Conservation (phyloP, 2,329 filamentous ascomycete genomes). For the Calonectria montana region DNA sequence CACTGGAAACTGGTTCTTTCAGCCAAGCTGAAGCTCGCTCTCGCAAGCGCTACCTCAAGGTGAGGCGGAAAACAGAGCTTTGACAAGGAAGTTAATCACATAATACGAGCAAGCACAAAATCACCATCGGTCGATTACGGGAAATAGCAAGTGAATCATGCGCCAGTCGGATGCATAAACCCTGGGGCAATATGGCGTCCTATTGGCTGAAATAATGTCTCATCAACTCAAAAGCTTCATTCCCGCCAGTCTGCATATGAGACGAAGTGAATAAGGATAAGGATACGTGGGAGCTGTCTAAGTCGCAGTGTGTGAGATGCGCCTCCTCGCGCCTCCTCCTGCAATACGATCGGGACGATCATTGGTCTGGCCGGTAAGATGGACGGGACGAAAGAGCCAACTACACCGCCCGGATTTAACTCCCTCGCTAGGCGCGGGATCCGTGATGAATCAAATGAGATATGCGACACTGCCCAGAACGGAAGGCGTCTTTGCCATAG, state of each 20-base stretch:
- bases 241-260: not conserved
- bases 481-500: constrained; percentile 12
- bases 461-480: constrained; percentile 10
- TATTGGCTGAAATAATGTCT: not conserved
- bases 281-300: not conserved
- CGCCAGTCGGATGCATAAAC: not conserved
- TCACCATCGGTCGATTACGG: not conserved
- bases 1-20: not conserved
- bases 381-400: not conserved
- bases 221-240: not conserved
- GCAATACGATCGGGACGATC: not conserved
- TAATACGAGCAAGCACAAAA: constrained; percentile 1
- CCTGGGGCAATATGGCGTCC: not conserved
- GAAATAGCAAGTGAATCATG: not conserved
- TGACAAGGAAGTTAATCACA: not conserved
- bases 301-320: not conserved
- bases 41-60: not conserved
- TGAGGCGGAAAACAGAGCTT: not conserved
- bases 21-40: not conserved
- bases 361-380: not conserved
- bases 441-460: constrained; percentile 6
- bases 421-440: not conserved
- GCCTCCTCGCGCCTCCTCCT: not conserved
- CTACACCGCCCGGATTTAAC: not conserved
- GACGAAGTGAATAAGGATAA: not conserved